Percentiles rank a stretch among this genome's conserved stretches.
phyloP scores from a whole-genome alignment of 2,329 filamentous ascomycete species.

The Cytospora schulzeri region DNA sequence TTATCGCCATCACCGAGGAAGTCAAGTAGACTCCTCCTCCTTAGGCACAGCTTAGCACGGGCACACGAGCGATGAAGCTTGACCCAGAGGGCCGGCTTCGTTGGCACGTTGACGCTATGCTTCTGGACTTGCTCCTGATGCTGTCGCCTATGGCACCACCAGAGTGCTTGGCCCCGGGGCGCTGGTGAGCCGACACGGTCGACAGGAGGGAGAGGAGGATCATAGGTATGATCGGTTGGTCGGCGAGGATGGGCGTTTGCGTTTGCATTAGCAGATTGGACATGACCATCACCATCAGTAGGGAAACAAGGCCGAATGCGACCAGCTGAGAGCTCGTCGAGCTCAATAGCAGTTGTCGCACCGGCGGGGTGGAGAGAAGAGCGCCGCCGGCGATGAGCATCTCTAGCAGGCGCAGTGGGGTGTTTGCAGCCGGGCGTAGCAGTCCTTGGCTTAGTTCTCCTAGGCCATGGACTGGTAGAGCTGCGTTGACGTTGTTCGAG shows the following conservation, averaged over 20 bases:
- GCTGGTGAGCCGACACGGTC: conserved; percentile 10
- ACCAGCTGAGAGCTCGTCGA: conserved; percentile 18
- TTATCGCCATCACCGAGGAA: not conserved
- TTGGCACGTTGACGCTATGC: not conserved
- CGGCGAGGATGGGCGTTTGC: conserved; percentile 11
- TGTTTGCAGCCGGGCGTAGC: conserved; percentile 20
- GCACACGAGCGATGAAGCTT: not conserved
- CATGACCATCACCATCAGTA: conserved; percentile 24
- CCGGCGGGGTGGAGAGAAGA: conserved; percentile 13
- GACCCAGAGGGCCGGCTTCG: not conserved
- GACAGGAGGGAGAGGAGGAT: conserved; percentile 16
- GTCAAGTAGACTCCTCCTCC: not conserved
- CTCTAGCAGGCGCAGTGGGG: conserved; percentile 7
- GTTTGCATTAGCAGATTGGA: conserved; percentile 24
- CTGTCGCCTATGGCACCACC: conserved; percentile 5
- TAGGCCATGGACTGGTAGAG: conserved; percentile 15
- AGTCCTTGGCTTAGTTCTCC: conserved; percentile 10
- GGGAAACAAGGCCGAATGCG: conserved; percentile 27
- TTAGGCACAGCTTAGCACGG: conserved; percentile 19
- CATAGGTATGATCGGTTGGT: conserved; percentile 1
- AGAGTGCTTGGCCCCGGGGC: not conserved
- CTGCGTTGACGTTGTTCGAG: conserved; percentile 6
- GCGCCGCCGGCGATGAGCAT: not conserved
- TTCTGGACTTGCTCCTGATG: conserved; percentile 4
- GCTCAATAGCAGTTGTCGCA: conserved; percentile 22